Base-by-base conservation (phyloP, 768 basidiomycete genomes). In the Phylloporus sp. region DNA sequence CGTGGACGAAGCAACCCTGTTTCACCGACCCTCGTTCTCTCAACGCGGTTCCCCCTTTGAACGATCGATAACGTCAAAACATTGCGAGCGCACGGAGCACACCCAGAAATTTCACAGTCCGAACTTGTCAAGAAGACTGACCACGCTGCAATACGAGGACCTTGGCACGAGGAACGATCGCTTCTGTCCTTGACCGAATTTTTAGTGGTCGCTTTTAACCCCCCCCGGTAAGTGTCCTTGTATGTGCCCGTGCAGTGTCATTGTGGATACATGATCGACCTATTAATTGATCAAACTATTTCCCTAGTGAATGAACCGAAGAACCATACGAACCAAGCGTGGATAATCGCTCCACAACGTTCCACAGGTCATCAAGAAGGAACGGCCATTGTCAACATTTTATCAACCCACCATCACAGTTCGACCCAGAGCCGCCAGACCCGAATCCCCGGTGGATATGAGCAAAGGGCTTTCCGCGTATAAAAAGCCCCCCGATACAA, bases 21-120 rank as follows among this genome's bases (percentile, higher is more conserved):
- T 60, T 60, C 59, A 49, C 32, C n/a, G 22, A 38, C 31, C 44
- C 38, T 46, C 39, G 53, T 29, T 52, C 54, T 51, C 24, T 15
- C 55, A 54, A 46, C 24, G 45, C 52, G 38, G 53, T 36, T n/a
- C 18, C 24, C 26, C 10, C 29, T 22, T 40, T 18, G 41, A 46
- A 64, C 46, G 53, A 64, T 60, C 56, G 41, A 62, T 59, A 52
- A 56, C 47, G 49, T 52, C 61, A 63, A 54, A n/a, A 26, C 31
- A 54, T 44, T 56, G 49, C 36, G 44, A 53, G 43, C 50, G 34
- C 32, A 35, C 49, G 34, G 36, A 13, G 16, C 39, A 49, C 47
- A 36, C 53, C 31, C 32, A 42, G 36, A 44, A 53, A 2, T 9
- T 55, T 66, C 52, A 59, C 54, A 50, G 47, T 51, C 63, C 54